phyloP scores from a whole-genome alignment of 1,139 yeast species.

The Geotrichum fermentans region DNA sequence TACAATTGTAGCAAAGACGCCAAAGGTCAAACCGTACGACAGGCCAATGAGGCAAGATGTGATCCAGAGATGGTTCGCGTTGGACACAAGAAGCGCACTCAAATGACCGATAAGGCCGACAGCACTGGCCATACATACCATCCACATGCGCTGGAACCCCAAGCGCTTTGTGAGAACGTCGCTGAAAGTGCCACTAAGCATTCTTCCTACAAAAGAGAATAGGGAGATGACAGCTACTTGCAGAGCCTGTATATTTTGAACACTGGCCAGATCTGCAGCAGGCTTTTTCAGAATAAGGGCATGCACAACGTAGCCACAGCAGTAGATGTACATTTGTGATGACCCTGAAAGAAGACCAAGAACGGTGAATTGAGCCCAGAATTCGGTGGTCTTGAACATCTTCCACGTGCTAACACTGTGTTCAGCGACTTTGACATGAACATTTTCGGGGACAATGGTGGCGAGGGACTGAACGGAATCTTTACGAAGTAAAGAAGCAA shows the following conservation, averaged over 20 bases:
- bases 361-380: conserved; percentile 41
- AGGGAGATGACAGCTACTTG: conserved; percentile 67
- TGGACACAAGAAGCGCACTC: conserved; percentile 21
- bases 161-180: conserved; percentile 51
- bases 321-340: conserved; percentile 67
- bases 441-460: not conserved
- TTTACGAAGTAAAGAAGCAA: not conserved
- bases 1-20: conserved; percentile 69
- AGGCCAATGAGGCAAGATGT: conserved; percentile 58
- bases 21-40: conserved; percentile 71
- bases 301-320: conserved; percentile 61
- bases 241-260: conserved; percentile 51
- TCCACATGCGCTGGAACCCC: conserved; percentile 63
- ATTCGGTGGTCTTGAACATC: conserved; percentile 23
- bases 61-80: conserved; percentile 37
- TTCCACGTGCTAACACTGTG: conserved; percentile 3
- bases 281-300: conserved; percentile 40
- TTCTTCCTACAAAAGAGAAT: conserved; percentile 58
- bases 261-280: conserved; percentile 21
- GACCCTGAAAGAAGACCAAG: conserved; percentile 59
- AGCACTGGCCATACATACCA: conserved; percentile 48
- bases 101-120: conserved; percentile 34
- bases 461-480: conserved; percentile 1
- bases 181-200: conserved; percentile 58
- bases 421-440: not conserved